Percentiles rank a stretch among this genome's conserved stretches.
These are phyloP conservation scores for Verticillium nonalfalfae DNA, from an alignment of 2,329 filamentous ascomycete species.

Conservation along the genomic window DNA sequence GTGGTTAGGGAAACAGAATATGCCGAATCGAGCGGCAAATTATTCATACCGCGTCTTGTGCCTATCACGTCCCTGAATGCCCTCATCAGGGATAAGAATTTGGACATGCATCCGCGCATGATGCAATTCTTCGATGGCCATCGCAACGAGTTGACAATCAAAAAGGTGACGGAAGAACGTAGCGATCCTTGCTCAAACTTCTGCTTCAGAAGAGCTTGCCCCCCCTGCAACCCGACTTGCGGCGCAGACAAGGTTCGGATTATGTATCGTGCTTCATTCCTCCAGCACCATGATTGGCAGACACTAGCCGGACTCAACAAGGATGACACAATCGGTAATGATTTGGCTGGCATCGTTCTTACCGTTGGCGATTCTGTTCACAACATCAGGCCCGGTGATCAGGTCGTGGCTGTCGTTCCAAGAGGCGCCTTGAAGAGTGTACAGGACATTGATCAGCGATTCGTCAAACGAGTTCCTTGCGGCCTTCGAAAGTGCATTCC, in stretches of 20 bases:
- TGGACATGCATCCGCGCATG: background rate
- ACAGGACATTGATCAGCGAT: slow-evolving; percentile 23
- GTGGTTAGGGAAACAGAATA: slow-evolving; percentile 34
- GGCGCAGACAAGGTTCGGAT: slow-evolving; percentile 30
- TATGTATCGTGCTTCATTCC: slow-evolving; percentile 24
- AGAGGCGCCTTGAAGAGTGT: slow-evolving; percentile 27
- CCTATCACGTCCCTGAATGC: slow-evolving; percentile 33
- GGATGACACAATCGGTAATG: slow-evolving; percentile 28
- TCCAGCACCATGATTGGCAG: slow-evolving; percentile 30
- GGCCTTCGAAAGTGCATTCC: slow-evolving; percentile 21
- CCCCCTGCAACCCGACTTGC: background rate
- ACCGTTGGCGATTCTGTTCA: slow-evolving; percentile 24
- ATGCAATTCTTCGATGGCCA: background rate
- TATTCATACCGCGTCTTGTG: slow-evolving; percentile 38
- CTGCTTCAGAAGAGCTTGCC: background rate
- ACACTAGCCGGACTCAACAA: slow-evolving; percentile 22
- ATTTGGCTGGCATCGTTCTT: slow-evolving; percentile 31
- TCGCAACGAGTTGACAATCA: background rate
- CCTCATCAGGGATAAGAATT: slow-evolving; percentile 29
- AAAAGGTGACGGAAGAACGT: background rate
- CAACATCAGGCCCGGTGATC: slow-evolving; percentile 26
- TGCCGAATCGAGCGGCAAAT: slow-evolving; percentile 24
- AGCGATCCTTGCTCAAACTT: background rate
- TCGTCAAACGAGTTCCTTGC: slow-evolving; percentile 24
- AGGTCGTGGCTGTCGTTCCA: slow-evolving; percentile 32